These are phyloP conservation scores for Hortiboletus rubellus DNA, from an alignment of 1,284 basidiomycete species.

Conservation along the genomic window DNA sequence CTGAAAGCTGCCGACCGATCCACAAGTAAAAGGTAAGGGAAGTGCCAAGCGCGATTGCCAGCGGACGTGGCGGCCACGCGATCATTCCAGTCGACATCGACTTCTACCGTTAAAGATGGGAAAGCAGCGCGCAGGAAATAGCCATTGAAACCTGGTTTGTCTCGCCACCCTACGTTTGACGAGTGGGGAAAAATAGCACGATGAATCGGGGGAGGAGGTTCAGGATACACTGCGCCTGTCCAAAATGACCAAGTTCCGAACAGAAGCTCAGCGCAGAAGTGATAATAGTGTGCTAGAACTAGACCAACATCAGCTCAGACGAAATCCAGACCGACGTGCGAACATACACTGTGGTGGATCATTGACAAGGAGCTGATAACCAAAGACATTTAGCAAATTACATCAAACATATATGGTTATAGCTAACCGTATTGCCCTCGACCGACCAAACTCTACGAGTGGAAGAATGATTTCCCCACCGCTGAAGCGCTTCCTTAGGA, in stretches of 20 bases:
- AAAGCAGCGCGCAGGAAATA: conserved; percentile 78
- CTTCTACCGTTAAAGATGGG: conserved; percentile 70
- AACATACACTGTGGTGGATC: conserved; percentile 59
- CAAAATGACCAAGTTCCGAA: conserved; percentile 74
- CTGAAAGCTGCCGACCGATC: conserved; percentile 77
- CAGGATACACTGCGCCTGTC: conserved; percentile 46
- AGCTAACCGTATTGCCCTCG: conserved; percentile 65
- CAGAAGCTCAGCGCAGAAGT: conserved; percentile 77
- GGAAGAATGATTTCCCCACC: conserved; percentile 53
- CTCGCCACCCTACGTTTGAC: conserved; percentile 63
- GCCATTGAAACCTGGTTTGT: conserved; percentile 68
- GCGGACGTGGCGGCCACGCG: conserved; percentile 45
- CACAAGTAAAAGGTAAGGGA: conserved; percentile 62
- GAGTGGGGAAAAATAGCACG: conserved; percentile 71
- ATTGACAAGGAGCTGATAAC: conserved; percentile 55
- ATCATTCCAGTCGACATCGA: conserved; percentile 69
- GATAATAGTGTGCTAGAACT: conserved; percentile 81
- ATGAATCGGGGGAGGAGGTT: conserved; percentile 53
- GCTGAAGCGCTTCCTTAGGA: conserved; percentile 55
- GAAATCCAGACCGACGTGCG: not conserved
- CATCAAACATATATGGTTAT: not conserved
- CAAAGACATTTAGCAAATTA: conserved; percentile 1
- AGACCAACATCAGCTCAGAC: conserved; percentile 3
- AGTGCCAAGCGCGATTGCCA: conserved; percentile 45
- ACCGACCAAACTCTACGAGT: conserved; percentile 58